Evolutionary conservation across 2,329 filamentous ascomycete species (phyloP), one percentile per base, ranked within the genome.

Genomic region (Cyphellophora attinorum): DNA sequence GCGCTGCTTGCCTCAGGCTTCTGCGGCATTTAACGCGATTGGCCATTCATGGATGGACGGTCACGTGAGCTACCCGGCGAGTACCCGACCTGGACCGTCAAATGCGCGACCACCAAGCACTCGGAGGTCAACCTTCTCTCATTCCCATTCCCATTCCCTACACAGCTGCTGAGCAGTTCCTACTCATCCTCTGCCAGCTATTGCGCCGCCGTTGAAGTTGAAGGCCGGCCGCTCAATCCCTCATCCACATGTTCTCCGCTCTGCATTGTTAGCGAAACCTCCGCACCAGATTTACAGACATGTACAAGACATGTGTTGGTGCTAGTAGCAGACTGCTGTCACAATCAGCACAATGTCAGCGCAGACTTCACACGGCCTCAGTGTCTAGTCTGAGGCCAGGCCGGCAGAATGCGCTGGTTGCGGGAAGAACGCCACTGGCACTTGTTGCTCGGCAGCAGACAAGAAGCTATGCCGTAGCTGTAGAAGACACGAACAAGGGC

Each of bases 401-500:
- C 29, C 40, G 36, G 21, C 40, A 39, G 31, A 45, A 42, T 44
- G 45, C 44, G 4, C 30, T 46, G 41, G 43, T 62, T 36, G 50
- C 58, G 23, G 48, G 55, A 29, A 54, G 61, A 39, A 60, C 60
- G 41, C 60, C 61, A 46, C 50, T 67, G 33, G 60, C 63, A 36
- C 42, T 66, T 32, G 51, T 62, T 40, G 53, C 57, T 39, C 53
- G 50, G 46, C 53, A 50, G 54, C 58, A 43, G 48, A 53, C 51
- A 46, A 67, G 74, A 46, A 55, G 55, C 40, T 79, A 80, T 70
- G 75, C 75, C 35, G 58, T 70, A 44, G 60, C 73, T 38, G 68
- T 69, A 4, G 70, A 75, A 56, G 71, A 74, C 27, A 70, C 66
- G 34, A 63, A 65, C 54, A 70, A 71, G 56, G 74, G 75, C 50